Base-by-base conservation (phyloP, 2,329 filamentous ascomycete species). In the Cercospora zeina region DNA sequence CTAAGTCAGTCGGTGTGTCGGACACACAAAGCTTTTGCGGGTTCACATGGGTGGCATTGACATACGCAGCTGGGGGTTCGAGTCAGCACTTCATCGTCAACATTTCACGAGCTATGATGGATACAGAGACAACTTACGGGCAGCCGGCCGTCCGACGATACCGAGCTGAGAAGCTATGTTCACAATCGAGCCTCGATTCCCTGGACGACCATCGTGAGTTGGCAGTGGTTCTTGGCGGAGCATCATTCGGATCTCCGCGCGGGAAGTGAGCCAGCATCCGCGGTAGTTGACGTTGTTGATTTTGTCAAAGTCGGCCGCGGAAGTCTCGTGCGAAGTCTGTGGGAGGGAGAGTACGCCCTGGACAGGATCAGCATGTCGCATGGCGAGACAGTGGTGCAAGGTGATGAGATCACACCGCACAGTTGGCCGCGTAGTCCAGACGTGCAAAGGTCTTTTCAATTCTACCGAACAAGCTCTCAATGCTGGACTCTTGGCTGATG, bases 381-480 rank as follows among this genome's bases (percentile, higher is more conserved):
- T 13, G 13, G 42, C 16, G 19, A 33, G 16, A n/a, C 37, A 53
- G 27, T 19, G n/a, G 8, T 19, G 42, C 16, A 16, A 36, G 16
- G 13, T 31, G 34, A n/a, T 21, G n/a, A 8, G 33, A 16, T 42
- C 33, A 60, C 69, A 70, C 67, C 24, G 79, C 80, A 61, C 73
- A 77, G 68, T 82, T 81, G 36, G 79, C 75, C 16, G 77, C 77
- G 68, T 82, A 82, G 69, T 82, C 79, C 14, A 82, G 73, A 4
- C 79, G 71, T 0, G 76, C 76, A 58, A 77, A 79, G 13, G 69
- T 65, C 1, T 67, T 62, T 3, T 78, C 71, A 2, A 73, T 70
- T 4, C 54, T 66, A 3, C 71, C 70, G 55, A 81, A 69, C 9
- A 76, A 71, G 3, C 57, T 57, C 4, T 74, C 62, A 8, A 81